These are phyloP conservation scores for Salix viminalis DNA, from an alignment of 345 rosid species.

Conservation along the genomic window DNA sequence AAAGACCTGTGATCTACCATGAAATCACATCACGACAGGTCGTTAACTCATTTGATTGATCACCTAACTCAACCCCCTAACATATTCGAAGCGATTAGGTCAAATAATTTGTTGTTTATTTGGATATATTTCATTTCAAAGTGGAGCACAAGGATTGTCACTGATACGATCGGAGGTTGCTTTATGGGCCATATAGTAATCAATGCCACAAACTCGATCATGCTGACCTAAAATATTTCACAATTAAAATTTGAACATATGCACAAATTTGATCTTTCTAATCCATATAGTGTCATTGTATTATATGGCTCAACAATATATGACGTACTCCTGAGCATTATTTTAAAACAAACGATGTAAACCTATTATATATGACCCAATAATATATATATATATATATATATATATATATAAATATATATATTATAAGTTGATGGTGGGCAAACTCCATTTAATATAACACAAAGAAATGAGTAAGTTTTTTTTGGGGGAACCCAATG, in stretches of 20 bases:
- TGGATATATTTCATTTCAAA: background rate
- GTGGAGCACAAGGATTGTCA: background rate
- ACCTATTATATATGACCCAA: too few relatives aligned
- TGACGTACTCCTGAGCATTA: too few relatives aligned
- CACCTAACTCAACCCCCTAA: background rate
- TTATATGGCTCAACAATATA: too few relatives aligned
- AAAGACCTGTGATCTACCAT: background rate
- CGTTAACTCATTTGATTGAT: constrained; percentile 5
- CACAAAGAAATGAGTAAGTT: too few relatives aligned
- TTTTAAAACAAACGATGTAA: too few relatives aligned
- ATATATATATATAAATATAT: too few relatives aligned
- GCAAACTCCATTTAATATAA: too few relatives aligned
- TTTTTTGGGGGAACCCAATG: too few relatives aligned
- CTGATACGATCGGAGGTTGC: background rate
- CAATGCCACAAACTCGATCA: background rate
- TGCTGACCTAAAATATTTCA: background rate
- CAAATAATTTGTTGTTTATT: background rate
- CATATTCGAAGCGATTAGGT: background rate
- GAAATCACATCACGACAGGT: background rate
- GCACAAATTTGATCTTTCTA: background rate
- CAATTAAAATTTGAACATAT: background rate
- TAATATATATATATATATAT: too few relatives aligned
- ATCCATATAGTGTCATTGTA: too few relatives aligned
- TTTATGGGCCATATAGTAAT: background rate
- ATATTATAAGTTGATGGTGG: too few relatives aligned